phyloP scores from a whole-genome alignment of 306 rosid genomes.

The Ochetophila trinervis region DNA sequence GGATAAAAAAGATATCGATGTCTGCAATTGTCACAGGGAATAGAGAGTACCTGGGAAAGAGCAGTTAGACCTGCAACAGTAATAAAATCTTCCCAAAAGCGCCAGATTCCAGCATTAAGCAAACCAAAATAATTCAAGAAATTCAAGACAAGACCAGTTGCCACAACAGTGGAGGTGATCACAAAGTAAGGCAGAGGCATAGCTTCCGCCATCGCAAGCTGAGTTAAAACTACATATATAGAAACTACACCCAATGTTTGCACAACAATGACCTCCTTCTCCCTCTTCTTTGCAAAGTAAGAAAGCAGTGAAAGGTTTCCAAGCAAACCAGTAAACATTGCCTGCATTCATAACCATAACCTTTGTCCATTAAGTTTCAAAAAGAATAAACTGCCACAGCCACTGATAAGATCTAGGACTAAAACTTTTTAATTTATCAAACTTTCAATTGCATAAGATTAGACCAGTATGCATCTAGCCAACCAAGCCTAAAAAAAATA shows the following conservation, averaged over 20 bases:
- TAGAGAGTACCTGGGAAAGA: constrained; percentile 71
- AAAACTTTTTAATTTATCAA: too few species aligned
- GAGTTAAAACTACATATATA: constrained; percentile 57
- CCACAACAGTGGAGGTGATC: constrained; percentile 56
- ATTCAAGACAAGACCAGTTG: constrained; percentile 69
- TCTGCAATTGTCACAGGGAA: constrained; percentile 5
- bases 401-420: too few species aligned
- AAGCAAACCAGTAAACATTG: constrained; percentile 77
- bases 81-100: constrained; percentile 81
- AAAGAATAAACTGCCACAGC: not conserved
- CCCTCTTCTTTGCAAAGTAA: constrained; percentile 84
- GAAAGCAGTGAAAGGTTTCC: constrained; percentile 84
- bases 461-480: too few species aligned
- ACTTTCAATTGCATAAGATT: too few species aligned
- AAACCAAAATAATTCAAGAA: constrained; percentile 63
- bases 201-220: constrained; percentile 76
- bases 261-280: constrained; percentile 75
- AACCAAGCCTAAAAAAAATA: not conserved
- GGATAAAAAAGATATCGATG: not conserved
- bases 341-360: constrained; percentile 47
- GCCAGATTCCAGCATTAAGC: constrained; percentile 63
- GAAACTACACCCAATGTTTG: constrained; percentile 56
- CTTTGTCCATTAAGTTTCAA: constrained; percentile 15
- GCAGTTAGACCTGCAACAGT: constrained; percentile 81
- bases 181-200: constrained; percentile 76